Percentiles rank a stretch among this genome's conserved stretches.
Evolutionary conservation across 1,284 basidiomycete species (phyloP).

Genomic region (Sporisorium iseilematis-ciliati): DNA sequence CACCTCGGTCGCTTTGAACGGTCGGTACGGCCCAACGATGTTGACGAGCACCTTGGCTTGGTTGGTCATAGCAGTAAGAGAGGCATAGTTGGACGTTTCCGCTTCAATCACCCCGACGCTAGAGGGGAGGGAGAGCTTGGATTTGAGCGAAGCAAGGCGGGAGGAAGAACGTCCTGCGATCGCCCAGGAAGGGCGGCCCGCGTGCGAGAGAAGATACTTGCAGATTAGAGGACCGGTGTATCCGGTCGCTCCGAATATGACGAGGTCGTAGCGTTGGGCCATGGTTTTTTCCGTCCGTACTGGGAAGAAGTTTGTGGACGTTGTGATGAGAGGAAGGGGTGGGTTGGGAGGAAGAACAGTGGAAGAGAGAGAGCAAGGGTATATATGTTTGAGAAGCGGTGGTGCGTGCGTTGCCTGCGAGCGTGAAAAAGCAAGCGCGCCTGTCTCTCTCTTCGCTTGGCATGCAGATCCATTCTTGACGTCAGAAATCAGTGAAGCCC

Average conservation of each 20-base stretch:
- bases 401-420: too few species aligned
- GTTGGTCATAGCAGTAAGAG: constrained; percentile 42
- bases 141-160: constrained; percentile 43
- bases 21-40: constrained; percentile 59
- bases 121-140: constrained; percentile 34
- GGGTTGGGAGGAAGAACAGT: background rate
- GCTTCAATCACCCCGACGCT: constrained; percentile 53
- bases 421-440: too few species aligned
- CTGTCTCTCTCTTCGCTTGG: too few species aligned
- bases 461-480: too few species aligned
- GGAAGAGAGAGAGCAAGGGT: background rate
- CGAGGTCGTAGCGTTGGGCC: constrained; percentile 50
- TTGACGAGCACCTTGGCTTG: constrained; percentile 54
- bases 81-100: constrained; percentile 36
- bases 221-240: constrained; percentile 61
- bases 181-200: constrained; percentile 47
- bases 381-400: background rate
- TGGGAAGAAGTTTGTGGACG: too few species aligned
- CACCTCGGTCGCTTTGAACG: constrained; percentile 55
- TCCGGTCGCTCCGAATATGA: constrained; percentile 65
- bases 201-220: constrained; percentile 55
- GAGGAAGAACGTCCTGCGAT: constrained; percentile 59
- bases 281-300: too few species aligned
- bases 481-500: too few species aligned
- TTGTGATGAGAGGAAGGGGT: background rate